Evolutionary conservation across 169 alveolate species (phyloP).

Genomic region (Cryptosporidium sp.): DNA sequence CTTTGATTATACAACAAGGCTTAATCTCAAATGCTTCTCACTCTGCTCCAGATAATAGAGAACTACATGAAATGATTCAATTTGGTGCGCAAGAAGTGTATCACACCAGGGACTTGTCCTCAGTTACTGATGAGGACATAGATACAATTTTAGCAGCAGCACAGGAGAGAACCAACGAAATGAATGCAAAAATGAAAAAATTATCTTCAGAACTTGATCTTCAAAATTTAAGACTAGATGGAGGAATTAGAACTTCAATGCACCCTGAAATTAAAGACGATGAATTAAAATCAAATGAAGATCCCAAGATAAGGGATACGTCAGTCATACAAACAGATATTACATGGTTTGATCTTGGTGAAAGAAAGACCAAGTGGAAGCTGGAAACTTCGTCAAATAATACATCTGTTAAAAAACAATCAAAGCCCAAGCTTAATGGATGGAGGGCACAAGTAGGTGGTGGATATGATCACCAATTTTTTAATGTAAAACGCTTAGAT

Average conservation of each 20-base stretch:
- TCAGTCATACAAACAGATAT: constrained; percentile 61
- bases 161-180: constrained; percentile 88
- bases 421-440: constrained; percentile 84
- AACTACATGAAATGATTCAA: constrained; percentile 90
- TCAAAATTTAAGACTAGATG: constrained; percentile 82
- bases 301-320: constrained; percentile 59
- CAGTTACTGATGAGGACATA: constrained; percentile 88
- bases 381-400: constrained; percentile 79
- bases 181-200: constrained; percentile 85
- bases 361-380: constrained; percentile 87
- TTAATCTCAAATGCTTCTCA: constrained; percentile 73
- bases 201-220: constrained; percentile 80
- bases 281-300: constrained; percentile 74
- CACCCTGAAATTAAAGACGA: constrained; percentile 74
- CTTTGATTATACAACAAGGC: constrained; percentile 88
- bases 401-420: constrained; percentile 80
- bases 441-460: constrained; percentile 93
- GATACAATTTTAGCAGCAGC: constrained; percentile 90
- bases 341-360: constrained; percentile 85
- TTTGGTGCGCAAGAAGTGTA: constrained; percentile 93
- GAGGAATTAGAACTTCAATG: constrained; percentile 82
- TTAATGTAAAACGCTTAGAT: constrained; percentile 83
- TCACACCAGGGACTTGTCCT: constrained; percentile 84
- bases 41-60: constrained; percentile 86
- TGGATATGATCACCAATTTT: constrained; percentile 93